Evolutionary conservation across 176 grass and related monocot genomes (phyloP), one percentile per base, ranked within the genome.

Genomic region (Eleusine coracana): DNA sequence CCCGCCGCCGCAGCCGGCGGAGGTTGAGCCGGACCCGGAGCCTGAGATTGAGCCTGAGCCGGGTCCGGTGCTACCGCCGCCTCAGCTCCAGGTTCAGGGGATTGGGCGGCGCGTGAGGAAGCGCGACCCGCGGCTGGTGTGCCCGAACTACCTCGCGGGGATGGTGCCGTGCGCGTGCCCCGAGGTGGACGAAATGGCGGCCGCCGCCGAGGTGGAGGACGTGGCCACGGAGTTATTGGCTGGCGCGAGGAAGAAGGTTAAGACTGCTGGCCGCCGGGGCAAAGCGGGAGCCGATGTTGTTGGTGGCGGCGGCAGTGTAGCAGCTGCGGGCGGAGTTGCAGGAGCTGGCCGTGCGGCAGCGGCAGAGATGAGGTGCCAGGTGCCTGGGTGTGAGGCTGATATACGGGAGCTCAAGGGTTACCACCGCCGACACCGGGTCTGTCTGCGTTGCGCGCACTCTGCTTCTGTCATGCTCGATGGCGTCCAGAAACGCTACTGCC

Each of bases 321-420:
- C 25, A 29, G 38, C 10, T 58, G 77, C 79, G 58, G 68, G 81
- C n/a, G 55, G 81, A 60, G 75, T 82, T 42, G 86, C 74, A 39
- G 84, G 69, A 63, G 15, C 84, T 83, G 37, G 15, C 77, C 38
- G 96, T 7, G 77, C 73, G 62, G 73, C 79, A 8, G 49, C 74
- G 12, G 45, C 69, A 45, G 89, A 92, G 67, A 87, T 96, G 83
- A 93, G 81, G 80, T 99, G 96, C 80, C 96, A 99, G 48, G 96
- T 99, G 17, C 91, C 89, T 17, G 89, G 83, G 25, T 99, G 96
- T 59, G 93, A 92, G 80, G 93, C 39, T 0, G 93, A 99, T 81
- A 99, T 99, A 70, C 89, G 89, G 65, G 91, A 96, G 77, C 83
- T 99, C 14, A 99, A 99, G 74, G 96, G 96, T 15, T 99, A 99